These are phyloP conservation scores for Iberis pinnata DNA, from an alignment of 345 rosid genomes.

Conservation along the genomic window DNA sequence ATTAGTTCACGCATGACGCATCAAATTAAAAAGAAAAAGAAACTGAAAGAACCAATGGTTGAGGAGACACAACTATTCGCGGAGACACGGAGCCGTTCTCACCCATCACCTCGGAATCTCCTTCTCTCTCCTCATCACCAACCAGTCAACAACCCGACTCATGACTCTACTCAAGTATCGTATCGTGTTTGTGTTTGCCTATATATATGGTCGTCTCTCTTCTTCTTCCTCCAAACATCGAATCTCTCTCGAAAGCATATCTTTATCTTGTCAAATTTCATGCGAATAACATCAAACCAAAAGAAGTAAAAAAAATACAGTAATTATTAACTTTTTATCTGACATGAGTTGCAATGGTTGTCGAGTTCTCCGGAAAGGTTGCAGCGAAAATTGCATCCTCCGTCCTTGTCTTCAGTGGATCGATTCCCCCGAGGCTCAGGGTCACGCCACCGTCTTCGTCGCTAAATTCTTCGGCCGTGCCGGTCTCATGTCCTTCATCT, in stretches of 20 bases:
- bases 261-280: conserved; percentile 11
- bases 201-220: neutral
- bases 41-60: conserved; percentile 36
- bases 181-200: too few relatives aligned
- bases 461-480: conserved; percentile 94
- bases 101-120: conserved; percentile 49
- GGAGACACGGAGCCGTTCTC: conserved; percentile 57
- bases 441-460: conserved; percentile 78
- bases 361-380: conserved; percentile 76
- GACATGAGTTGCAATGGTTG: conserved; percentile 88
- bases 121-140: conserved; percentile 23
- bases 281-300: conserved; percentile 9
- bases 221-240: conserved; percentile 23
- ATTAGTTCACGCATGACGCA: too few relatives aligned
- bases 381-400: conserved; percentile 69
- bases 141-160: conserved; percentile 30
- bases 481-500: conserved; percentile 68
- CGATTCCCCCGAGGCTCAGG: conserved; percentile 57
- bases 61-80: conserved; percentile 37
- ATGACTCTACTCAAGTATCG: conserved; percentile 18
- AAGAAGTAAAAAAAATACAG: neutral
- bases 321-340: neutral
- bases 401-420: conserved; percentile 63
- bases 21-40: neutral
- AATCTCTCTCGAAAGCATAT: neutral